Evolutionary conservation across 192 early-diverging fungal species (phyloP).

Genomic region (Geranomyces michiganensis): DNA sequence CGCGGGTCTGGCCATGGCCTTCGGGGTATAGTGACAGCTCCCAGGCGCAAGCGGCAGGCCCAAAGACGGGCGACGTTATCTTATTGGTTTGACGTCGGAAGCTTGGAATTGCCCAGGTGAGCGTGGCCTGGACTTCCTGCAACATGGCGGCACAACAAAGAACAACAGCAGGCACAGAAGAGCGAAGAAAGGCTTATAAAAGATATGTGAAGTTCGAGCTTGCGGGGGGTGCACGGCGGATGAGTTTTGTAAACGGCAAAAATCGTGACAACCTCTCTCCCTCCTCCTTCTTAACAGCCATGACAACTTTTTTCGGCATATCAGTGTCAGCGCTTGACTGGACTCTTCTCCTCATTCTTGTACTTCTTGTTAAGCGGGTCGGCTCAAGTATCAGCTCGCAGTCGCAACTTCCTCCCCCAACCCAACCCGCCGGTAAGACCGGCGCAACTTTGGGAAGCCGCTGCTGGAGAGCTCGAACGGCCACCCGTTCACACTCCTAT

Average conservation of each 20-base stretch:
- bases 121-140: conserved; percentile 34
- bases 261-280: too few species aligned
- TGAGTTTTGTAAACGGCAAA: too few species aligned
- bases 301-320: too few species aligned
- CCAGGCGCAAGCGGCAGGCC: conserved; percentile 33
- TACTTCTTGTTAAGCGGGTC: not conserved
- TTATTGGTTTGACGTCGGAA: conserved; percentile 42
- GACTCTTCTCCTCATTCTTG: conserved; percentile 2
- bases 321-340: not conserved
- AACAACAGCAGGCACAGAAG: too few species aligned
- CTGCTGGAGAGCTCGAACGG: too few species aligned
- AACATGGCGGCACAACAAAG: conserved; percentile 19
- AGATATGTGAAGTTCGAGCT: too few species aligned
- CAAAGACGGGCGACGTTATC: conserved; percentile 36
- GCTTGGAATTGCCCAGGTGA: conserved; percentile 37
- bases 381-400: not conserved
- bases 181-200: too few species aligned
- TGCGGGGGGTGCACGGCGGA: too few species aligned
- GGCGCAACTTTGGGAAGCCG: not conserved
- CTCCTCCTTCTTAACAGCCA: too few species aligned
- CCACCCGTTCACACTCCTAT: not conserved
- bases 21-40: conserved; percentile 45
- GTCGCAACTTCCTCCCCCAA: not conserved
- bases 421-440: not conserved
- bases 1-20: conserved; percentile 36